phyloP scores from a whole-genome alignment of 1,284 basidiomycete genomes.

The Ustilago shanxiensis region DNA sequence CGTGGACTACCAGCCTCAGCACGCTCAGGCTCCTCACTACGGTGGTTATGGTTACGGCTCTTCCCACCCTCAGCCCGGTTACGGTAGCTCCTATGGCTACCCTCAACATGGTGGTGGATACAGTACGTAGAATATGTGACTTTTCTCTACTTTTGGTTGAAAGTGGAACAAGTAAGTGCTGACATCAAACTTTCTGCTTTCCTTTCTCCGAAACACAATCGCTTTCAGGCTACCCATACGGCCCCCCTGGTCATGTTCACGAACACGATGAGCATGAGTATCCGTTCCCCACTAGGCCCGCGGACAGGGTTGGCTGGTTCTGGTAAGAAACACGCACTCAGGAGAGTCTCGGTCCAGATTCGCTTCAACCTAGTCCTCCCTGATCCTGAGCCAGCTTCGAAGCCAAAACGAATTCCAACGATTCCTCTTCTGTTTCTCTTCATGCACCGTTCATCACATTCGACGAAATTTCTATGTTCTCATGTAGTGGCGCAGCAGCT shows the following conservation, averaged over 20 bases:
- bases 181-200: neutral
- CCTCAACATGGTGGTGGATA: neutral
- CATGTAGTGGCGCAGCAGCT: neutral
- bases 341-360: neutral
- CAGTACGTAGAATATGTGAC: no score
- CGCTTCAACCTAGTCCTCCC: neutral
- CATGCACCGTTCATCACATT: neutral
- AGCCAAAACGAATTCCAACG: neutral
- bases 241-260: neutral
- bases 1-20: neutral
- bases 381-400: neutral
- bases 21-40: neutral
- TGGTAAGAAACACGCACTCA: neutral
- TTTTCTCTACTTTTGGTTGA: no score
- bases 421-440: neutral
- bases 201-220: neutral
- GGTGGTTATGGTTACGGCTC: neutral
- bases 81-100: neutral
- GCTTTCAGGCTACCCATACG: neutral
- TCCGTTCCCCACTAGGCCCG: neutral
- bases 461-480: neutral
- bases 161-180: neutral
- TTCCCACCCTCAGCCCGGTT: neutral
- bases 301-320: neutral
- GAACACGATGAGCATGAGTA: neutral